Conservation (phyloP, 2,329 filamentous ascomycete species). For the Ophiocordyceps australis region DNA sequence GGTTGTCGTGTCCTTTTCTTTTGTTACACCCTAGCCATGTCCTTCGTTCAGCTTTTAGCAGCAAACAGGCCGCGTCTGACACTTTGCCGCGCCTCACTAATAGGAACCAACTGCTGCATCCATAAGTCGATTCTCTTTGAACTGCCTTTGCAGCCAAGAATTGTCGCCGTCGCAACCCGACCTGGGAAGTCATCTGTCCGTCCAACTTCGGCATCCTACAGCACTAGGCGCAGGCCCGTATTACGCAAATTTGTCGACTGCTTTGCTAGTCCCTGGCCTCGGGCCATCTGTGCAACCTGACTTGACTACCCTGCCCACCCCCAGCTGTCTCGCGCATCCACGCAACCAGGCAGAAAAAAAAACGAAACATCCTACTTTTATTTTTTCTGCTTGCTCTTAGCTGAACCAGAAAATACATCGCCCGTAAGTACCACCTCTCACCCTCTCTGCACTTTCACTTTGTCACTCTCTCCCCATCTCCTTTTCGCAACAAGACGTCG, state of each 20-base stretch:
- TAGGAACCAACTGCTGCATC: too few relatives aligned
- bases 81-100: too few relatives aligned
- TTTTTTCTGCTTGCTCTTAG: constrained; percentile 7
- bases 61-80: too few relatives aligned
- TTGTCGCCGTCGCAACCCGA: too few relatives aligned
- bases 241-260: constrained; percentile 8
- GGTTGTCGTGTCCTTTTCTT: too few relatives aligned
- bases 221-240: constrained; percentile 5
- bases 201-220: constrained; percentile 1
- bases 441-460: constrained; percentile 1
- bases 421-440: constrained; percentile 3
- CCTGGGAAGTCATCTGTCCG: too few relatives aligned
- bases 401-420: constrained; percentile 11
- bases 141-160: too few relatives aligned
- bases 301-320: constrained; percentile 5
- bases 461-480: constrained; percentile 1
- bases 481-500: not conserved
- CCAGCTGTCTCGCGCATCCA: constrained; percentile 5
- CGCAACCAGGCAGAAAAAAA: constrained; percentile 4
- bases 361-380: constrained; percentile 5
- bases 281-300: constrained; percentile 7
- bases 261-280: constrained; percentile 5
- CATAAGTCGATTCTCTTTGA: too few relatives aligned
- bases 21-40: too few relatives aligned
- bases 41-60: too few relatives aligned